Conservation (phyloP, 2,329 filamentous ascomycete genomes). For the Clarireedia homoeocarpa region DNA sequence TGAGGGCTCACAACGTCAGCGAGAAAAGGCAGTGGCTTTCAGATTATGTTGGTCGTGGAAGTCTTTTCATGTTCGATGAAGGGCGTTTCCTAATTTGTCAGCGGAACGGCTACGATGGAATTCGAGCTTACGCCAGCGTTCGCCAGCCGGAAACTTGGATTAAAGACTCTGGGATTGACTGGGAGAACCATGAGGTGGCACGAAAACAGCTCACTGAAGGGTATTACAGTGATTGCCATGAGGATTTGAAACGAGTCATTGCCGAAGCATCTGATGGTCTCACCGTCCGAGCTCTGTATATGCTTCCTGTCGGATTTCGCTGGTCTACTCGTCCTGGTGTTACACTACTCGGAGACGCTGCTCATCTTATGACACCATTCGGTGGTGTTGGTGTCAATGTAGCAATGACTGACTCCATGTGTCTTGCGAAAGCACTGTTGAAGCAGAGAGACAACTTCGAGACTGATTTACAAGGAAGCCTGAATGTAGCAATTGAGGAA, state of each 20-base stretch:
- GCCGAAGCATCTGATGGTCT: slow-evolving; percentile 13
- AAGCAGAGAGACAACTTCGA: slow-evolving; percentile 10
- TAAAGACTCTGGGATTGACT: slow-evolving; percentile 21
- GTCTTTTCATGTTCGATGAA: slow-evolving; percentile 29
- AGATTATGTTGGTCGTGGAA: slow-evolving; percentile 32
- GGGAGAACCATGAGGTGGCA: slow-evolving; percentile 10
- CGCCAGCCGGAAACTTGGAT: slow-evolving; percentile 19
- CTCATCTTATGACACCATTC: slow-evolving; percentile 41
- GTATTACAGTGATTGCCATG: slow-evolving; percentile 16
- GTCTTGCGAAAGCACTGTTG: slow-evolving; percentile 32
- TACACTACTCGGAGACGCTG: slow-evolving; percentile 42
- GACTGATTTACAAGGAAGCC: background rate
- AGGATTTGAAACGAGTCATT: slow-evolving; percentile 17
- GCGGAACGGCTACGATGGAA: slow-evolving; percentile 33
- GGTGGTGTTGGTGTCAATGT: slow-evolving; percentile 42
- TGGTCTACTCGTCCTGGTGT: slow-evolving; percentile 31
- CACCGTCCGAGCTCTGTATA: slow-evolving; percentile 16
- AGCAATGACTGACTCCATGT: slow-evolving; percentile 37
- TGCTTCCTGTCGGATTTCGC: slow-evolving; percentile 30
- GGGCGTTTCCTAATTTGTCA: slow-evolving; percentile 31
- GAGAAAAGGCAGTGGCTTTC: slow-evolving; percentile 30
- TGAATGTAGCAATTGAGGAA: slow-evolving; percentile 13
- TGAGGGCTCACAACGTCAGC: slow-evolving; percentile 27
- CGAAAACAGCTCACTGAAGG: slow-evolving; percentile 10
- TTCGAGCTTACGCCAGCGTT: slow-evolving; percentile 27